A percentile compares a stretch with the other conserved stretches of the same genome.
These are phyloP conservation scores for Claviceps spartinae DNA, from an alignment of 2,329 filamentous ascomycete genomes.

Conservation along the genomic window DNA sequence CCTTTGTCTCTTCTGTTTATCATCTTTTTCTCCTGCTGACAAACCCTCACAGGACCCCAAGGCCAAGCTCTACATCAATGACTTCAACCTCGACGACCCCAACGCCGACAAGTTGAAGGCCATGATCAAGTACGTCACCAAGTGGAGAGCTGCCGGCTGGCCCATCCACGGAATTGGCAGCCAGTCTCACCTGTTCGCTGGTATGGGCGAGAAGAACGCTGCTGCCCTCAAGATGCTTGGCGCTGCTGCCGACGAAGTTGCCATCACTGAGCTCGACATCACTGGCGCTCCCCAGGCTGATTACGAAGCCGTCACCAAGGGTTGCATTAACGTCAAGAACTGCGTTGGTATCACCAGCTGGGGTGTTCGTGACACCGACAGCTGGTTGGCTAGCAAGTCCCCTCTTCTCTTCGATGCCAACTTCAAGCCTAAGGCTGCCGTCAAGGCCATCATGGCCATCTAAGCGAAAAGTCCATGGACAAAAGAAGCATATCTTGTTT, in stretches of 20 bases:
- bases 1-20: not conserved
- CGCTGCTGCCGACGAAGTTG: slow-evolving; percentile 37
- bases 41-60: slow-evolving; percentile 35
- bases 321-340: slow-evolving; percentile 42
- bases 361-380: slow-evolving; percentile 32
- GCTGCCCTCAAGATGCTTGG: slow-evolving; percentile 40
- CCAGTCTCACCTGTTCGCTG: not conserved
- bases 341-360: slow-evolving; percentile 57
- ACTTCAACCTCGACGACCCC: slow-evolving; percentile 53
- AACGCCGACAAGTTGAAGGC: slow-evolving; percentile 42
- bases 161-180: not conserved
- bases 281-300: slow-evolving; percentile 39
- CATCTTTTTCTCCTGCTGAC: not conserved
- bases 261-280: slow-evolving; percentile 58
- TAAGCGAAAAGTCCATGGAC: no score
- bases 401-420: slow-evolving; percentile 40
- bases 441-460: not conserved
- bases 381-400: slow-evolving; percentile 33
- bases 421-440: slow-evolving; percentile 14
- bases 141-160: slow-evolving; percentile 41
- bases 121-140: slow-evolving; percentile 45
- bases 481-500: not conserved
- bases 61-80: slow-evolving; percentile 65
- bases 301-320: slow-evolving; percentile 44
- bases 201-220: slow-evolving; percentile 26